Conservation (phyloP, 192 early-diverging fungal genomes). For the Coemansia umbellata region DNA sequence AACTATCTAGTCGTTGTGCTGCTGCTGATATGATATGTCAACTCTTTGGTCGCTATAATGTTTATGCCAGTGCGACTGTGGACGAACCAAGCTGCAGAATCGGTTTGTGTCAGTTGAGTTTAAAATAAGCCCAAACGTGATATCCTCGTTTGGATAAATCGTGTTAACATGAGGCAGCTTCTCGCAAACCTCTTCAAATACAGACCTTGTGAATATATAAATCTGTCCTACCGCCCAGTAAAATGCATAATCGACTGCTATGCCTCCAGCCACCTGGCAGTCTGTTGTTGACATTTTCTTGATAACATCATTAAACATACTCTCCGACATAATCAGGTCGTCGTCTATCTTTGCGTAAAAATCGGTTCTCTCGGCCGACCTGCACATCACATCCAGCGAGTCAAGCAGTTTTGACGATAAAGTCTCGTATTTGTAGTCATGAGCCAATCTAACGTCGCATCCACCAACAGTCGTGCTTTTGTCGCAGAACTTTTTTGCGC, state of each 20-base stretch:
- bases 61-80: background rate
- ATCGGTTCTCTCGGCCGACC: background rate
- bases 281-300: background rate
- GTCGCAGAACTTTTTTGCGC: background rate
- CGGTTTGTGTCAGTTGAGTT: background rate
- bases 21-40: background rate
- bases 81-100: background rate
- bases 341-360: conserved; percentile 4
- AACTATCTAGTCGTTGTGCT: conserved; percentile 7
- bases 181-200: background rate
- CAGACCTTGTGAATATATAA: background rate
- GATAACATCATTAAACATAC: background rate
- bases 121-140: background rate
- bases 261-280: conserved; percentile 2
- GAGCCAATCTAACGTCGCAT: background rate
- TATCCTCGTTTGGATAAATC: conserved; percentile 4
- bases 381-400: background rate
- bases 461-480: background rate
- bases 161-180: background rate
- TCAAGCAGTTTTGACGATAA: background rate
- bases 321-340: conserved; percentile 1
- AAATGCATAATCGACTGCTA: background rate
- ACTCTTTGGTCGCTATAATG: background rate
- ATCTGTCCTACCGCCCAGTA: conserved; percentile 3
- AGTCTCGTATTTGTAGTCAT: background rate